Percentiles rank a stretch among this genome's conserved stretches.
These are phyloP conservation scores for Quercus lobata DNA, from an alignment of 331 rosid genomes.

Conservation along the genomic window DNA sequence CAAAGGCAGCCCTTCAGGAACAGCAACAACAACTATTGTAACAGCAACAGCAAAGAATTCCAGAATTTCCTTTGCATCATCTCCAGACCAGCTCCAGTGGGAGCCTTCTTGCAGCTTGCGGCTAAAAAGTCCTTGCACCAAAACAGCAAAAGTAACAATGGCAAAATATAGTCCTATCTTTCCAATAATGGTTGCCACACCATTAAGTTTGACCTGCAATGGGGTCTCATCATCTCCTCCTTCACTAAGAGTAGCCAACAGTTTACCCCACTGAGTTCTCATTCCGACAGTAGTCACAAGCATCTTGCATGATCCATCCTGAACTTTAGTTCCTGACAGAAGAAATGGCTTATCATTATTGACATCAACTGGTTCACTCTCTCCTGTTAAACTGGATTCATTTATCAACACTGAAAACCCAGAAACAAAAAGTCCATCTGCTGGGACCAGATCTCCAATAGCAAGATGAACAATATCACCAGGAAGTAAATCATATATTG, in stretches of 20 bases:
- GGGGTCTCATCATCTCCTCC: constrained; percentile 99
- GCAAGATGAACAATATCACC: constrained; percentile 91
- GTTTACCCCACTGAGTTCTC: constrained; percentile 99
- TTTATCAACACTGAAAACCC: constrained; percentile 84
- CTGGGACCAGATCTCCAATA: constrained; percentile 96
- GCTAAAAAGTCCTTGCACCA: constrained; percentile 87
- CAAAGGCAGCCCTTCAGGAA: constrained; percentile 97
- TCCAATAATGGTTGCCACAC: constrained; percentile 96
- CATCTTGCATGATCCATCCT: constrained; percentile 97
- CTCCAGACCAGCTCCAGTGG: constrained; percentile 76
- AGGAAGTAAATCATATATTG: constrained; percentile 87
- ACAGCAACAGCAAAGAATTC: constrained; percentile 94
- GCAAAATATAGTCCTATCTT: constrained; percentile 93
- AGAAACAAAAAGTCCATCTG: constrained; percentile 87
- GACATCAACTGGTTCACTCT: constrained; percentile 87
- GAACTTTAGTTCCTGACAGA: constrained; percentile 95
- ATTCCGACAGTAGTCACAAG: constrained; percentile 97
- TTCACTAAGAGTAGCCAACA: constrained; percentile 94
- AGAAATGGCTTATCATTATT: constrained; percentile 67
- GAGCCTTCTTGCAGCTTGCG: constrained; percentile 82
- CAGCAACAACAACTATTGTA: constrained; percentile 96
- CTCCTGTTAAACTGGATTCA: constrained; percentile 98
- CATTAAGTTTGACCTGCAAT: constrained; percentile 97
- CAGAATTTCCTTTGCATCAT: constrained; percentile 73
- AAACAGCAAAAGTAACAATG: constrained; percentile 80